A percentile compares a stretch with the other conserved stretches of the same genome.
phyloP scores from a whole-genome alignment of 169 alveolate species.

The Neospora caninum region DNA sequence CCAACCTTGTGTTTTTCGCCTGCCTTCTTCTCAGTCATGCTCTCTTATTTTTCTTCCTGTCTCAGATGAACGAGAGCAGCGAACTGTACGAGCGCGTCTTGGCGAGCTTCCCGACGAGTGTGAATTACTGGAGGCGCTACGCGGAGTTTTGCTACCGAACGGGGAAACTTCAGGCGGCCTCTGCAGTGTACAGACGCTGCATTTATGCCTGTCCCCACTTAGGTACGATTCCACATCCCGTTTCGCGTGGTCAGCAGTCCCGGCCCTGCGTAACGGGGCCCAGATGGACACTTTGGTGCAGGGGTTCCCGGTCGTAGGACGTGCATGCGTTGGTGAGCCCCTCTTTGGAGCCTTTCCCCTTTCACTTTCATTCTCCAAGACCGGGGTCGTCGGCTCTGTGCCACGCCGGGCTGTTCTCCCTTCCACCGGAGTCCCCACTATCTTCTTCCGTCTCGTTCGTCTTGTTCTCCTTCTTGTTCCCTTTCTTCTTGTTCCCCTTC shows the following conservation, averaged over 20 bases:
- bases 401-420: no score
- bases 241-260: no score
- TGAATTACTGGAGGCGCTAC: slow-evolving; percentile 20
- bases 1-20: background rate
- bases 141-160: slow-evolving; percentile 25
- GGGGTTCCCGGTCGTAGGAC: no score
- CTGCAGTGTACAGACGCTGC: slow-evolving; percentile 37
- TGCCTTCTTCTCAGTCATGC: background rate
- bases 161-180: background rate
- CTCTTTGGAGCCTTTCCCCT: no score
- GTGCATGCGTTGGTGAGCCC: no score
- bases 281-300: no score
- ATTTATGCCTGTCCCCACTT: slow-evolving; percentile 29
- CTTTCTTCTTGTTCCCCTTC: no score
- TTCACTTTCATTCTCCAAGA: no score
- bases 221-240: background rate
- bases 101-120: slow-evolving; percentile 39
- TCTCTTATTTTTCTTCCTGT: background rate
- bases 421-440: no score
- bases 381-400: no score
- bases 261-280: no score
- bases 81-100: slow-evolving; percentile 39
- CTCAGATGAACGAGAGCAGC: slow-evolving; percentile 14
- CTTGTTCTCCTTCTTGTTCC: background rate
- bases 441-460: no score